Conservation (phyloP, 192 early-diverging fungal species). For the Cladochytrium replicatum region DNA sequence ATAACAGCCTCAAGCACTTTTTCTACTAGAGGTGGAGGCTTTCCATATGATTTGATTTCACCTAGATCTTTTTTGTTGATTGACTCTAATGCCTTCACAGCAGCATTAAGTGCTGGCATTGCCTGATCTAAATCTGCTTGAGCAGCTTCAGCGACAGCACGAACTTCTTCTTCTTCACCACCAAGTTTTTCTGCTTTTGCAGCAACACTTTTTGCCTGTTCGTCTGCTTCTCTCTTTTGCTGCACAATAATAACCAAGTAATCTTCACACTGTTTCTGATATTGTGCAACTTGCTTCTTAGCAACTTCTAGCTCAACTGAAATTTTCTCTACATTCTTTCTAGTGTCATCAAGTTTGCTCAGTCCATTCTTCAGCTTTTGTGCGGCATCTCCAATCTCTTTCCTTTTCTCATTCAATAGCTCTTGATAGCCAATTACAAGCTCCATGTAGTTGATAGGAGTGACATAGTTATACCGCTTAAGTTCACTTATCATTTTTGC, state of each 20-base stretch:
- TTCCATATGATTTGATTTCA: constrained; percentile 48
- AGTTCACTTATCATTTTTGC: constrained; percentile 38
- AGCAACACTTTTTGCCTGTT: constrained; percentile 47
- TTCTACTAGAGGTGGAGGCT: constrained; percentile 51
- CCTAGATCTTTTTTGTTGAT: constrained; percentile 54
- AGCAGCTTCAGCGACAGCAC: constrained; percentile 45
- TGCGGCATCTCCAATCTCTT: constrained; percentile 42
- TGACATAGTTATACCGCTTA: constrained; percentile 49
- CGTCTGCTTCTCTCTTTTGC: constrained; percentile 55
- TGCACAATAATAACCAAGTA: constrained; percentile 57
- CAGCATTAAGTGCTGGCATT: constrained; percentile 46
- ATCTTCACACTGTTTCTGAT: constrained; percentile 56
- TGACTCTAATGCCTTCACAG: constrained; percentile 44
- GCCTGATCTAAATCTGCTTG: constrained; percentile 51
- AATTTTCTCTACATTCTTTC: constrained; percentile 45
- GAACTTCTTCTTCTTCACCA: constrained; percentile 50
- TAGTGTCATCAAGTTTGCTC: constrained; percentile 49
- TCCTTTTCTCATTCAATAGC: constrained; percentile 41
- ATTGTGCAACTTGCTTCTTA: constrained; percentile 51
- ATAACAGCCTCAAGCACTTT: constrained; percentile 56
- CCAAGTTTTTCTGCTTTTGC: constrained; percentile 50
- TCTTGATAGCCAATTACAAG: constrained; percentile 44
- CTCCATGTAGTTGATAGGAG: constrained; percentile 52
- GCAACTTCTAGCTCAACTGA: constrained; percentile 49
- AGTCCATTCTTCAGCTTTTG: constrained; percentile 47